Base-by-base conservation (phyloP, 31 red algal species). In the Bonnemaisonia californica region DNA sequence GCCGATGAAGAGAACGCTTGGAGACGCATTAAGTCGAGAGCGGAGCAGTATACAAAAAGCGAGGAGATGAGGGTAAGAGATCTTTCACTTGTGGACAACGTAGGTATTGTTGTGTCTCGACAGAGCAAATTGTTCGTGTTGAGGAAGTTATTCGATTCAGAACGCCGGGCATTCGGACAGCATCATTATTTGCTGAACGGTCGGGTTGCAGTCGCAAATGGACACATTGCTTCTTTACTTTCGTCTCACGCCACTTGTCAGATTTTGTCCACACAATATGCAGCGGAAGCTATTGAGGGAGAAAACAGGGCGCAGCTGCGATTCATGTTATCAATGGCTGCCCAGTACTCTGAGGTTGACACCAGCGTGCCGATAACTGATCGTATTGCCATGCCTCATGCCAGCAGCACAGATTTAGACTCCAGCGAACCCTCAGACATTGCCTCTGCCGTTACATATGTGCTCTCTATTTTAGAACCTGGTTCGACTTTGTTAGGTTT, bases 171-270 rank as follows among this genome's bases (percentile, higher is more conserved):
- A 56, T 54, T 76, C 41, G 37, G 33, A 24, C 21, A 72, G 55
- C 28, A 41, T 11, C 4, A 22, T n/a, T 41, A 39, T 22, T 29
- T 83, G 31, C 39, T 83, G 31, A 76, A 30, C 45, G 37, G 45
- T 74, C 59, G n/a, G 41, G 65, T 19, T 19, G 55, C 21, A 16
- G 21, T 77, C 38, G 28, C 68, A 30, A 74, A 40, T 4, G 55
- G 31, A 13, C 34, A 60, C 18, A 72, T 68, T 23, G 77, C 63
- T 18, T 59, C 22, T 22, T 42, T 90, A 23, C 70, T 90, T 9
- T 51, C 70, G 2, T 90, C 87, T 29, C 87, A 90, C 56, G 78
- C 58, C 12, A 24, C 73, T 40, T 90, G 87, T 72, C 87, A 90
- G 41, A 61, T 82, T 42, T 26, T 90, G 31, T 76, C 67, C 36